phyloP scores from a whole-genome alignment of 371 early-diverging fungal species.

The Zychaea mexicana region DNA sequence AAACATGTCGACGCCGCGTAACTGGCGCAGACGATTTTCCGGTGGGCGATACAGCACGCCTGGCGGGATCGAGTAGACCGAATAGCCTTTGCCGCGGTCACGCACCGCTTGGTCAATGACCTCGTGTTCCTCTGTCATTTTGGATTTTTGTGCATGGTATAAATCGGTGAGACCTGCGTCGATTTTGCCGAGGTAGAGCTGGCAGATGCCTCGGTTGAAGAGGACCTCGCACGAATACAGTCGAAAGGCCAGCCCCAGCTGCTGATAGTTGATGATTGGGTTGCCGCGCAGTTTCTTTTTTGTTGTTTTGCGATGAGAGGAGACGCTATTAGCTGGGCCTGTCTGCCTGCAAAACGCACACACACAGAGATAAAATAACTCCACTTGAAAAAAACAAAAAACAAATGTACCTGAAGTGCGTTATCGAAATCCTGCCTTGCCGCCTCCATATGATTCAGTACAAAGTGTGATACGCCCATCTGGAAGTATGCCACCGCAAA shows the following conservation, averaged over 20 bases:
- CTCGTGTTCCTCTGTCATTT: slow-evolving; percentile 73
- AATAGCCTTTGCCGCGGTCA: slow-evolving; percentile 72
- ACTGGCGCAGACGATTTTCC: slow-evolving; percentile 61
- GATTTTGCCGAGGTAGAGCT: slow-evolving; percentile 74
- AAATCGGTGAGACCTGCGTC: slow-evolving; percentile 79
- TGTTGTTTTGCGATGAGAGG: not conserved
- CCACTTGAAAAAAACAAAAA: not conserved
- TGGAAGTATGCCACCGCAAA: slow-evolving; percentile 92
- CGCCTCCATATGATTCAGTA: slow-evolving; percentile 54
- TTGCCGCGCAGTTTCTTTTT: slow-evolving; percentile 83
- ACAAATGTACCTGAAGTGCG: slow-evolving; percentile 54
- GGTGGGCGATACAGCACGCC: slow-evolving; percentile 83
- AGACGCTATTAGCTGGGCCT: too few species aligned
- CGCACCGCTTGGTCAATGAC: slow-evolving; percentile 75
- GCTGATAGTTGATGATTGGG: slow-evolving; percentile 90
- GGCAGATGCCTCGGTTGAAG: slow-evolving; percentile 89
- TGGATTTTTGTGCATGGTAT: slow-evolving; percentile 69
- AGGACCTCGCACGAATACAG: slow-evolving; percentile 87
- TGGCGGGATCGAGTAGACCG: slow-evolving; percentile 79
- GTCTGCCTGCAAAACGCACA: too few species aligned
- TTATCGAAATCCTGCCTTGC: slow-evolving; percentile 79
- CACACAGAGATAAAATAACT: not conserved
- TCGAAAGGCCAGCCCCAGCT: slow-evolving; percentile 88
- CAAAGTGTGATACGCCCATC: slow-evolving; percentile 84
- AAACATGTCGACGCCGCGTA: slow-evolving; percentile 38